These are phyloP conservation scores for Calonectria leucothoes DNA, from an alignment of 2,329 filamentous ascomycete species.

Conservation along the genomic window DNA sequence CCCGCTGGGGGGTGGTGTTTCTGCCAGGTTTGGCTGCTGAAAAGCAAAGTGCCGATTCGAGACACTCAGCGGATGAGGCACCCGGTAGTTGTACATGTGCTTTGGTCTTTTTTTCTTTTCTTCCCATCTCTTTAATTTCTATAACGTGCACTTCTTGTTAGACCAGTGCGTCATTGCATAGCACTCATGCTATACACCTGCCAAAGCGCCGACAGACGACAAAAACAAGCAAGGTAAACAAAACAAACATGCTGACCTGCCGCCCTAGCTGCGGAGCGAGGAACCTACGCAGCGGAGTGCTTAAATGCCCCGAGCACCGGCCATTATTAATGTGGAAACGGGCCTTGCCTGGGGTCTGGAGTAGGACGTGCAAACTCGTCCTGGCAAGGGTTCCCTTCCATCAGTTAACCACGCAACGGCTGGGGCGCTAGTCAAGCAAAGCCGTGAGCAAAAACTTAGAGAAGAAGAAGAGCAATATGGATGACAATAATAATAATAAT, in stretches of 20 bases:
- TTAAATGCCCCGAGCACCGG: not conserved
- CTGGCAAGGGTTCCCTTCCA: not conserved
- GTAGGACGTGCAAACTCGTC: not conserved
- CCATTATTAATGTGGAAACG: not conserved
- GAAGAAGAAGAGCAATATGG: too few species aligned
- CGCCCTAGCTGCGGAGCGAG: not conserved
- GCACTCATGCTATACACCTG: not conserved
- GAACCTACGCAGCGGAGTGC: not conserved
- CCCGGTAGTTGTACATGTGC: too few species aligned
- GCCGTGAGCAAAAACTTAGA: not conserved
- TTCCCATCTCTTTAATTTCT: too few species aligned
- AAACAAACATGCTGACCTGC: not conserved
- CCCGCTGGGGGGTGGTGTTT: not conserved
- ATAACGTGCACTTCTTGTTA: not conserved
- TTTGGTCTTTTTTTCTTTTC: not conserved
- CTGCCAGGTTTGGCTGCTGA: not conserved
- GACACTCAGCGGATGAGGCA: not conserved
- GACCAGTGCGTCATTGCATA: not conserved
- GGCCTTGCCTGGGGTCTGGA: not conserved
- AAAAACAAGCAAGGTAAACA: not conserved
- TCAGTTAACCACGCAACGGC: not conserved
- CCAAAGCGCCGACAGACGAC: not conserved
- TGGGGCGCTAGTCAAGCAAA: not conserved
- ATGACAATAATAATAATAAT: too few species aligned
- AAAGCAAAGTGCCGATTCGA: not conserved